A percentile compares a stretch with the other conserved stretches of the same genome.
These are phyloP conservation scores for Favolaschia claudopus DNA, from an alignment of 768 basidiomycete species.

Conservation along the genomic window DNA sequence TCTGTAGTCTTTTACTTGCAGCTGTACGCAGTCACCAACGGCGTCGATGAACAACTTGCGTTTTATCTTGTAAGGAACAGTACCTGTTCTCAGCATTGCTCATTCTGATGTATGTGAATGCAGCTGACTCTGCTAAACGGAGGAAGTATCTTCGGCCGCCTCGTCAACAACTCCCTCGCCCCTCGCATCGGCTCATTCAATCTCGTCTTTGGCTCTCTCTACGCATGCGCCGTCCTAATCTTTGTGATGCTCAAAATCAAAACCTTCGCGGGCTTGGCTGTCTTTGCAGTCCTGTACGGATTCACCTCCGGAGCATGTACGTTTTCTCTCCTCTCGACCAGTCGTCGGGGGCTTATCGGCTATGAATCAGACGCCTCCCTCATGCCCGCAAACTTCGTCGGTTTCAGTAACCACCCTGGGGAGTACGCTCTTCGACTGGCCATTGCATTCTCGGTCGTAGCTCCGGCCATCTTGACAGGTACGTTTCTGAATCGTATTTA, in stretches of 20 bases:
- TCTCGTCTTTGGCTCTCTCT: conserved; percentile 34
- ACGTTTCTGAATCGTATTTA: too few relatives aligned
- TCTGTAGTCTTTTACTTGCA: conserved; percentile 43
- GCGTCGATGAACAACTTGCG: conserved; percentile 32
- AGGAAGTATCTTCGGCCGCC: conserved; percentile 31
- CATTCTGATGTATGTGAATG: not conserved
- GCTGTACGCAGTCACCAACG: conserved; percentile 40
- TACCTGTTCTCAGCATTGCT: not conserved
- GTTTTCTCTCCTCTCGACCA: not conserved
- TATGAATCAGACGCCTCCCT: not conserved
- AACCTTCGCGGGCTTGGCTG: conserved; percentile 37
- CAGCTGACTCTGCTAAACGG: conserved; percentile 37
- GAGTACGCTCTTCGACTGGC: conserved; percentile 8
- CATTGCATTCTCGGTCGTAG: conserved; percentile 7
- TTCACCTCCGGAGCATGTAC: conserved; percentile 44
- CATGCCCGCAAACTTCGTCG: conserved; percentile 11
- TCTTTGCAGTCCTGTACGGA: conserved; percentile 49
- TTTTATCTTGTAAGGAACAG: conserved; percentile 37
- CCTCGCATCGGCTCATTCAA: conserved; percentile 32
- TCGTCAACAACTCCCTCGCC: conserved; percentile 31
- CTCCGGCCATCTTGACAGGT: too few relatives aligned
- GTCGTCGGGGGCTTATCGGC: too few relatives aligned
- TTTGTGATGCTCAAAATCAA: conserved; percentile 45
- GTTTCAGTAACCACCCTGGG: not conserved
- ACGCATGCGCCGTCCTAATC: conserved; percentile 38